A percentile compares a stretch with the other conserved stretches of the same genome.
Conservation (phyloP, 2,329 filamentous ascomycete species). For the Cytospora schulzeri region DNA sequence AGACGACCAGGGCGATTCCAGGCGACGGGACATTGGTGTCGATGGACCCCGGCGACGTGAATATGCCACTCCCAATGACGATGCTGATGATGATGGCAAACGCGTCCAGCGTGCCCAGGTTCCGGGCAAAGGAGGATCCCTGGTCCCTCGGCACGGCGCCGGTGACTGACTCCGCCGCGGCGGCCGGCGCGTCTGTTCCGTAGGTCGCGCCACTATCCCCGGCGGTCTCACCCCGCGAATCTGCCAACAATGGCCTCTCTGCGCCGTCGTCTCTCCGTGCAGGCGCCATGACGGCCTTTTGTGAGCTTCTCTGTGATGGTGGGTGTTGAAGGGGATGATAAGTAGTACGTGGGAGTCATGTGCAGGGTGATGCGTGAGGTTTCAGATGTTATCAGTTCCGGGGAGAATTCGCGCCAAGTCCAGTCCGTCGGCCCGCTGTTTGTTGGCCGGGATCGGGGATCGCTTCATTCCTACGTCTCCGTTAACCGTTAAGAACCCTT, state of each 20-base stretch:
- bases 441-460: neutral
- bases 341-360: neutral
- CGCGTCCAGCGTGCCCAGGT: constrained; percentile 50
- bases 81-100: constrained; percentile 65
- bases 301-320: no score
- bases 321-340: neutral
- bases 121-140: constrained; percentile 42
- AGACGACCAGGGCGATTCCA: constrained; percentile 58
- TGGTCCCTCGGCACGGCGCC: constrained; percentile 15
- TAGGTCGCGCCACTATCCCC: constrained; percentile 1
- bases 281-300: constrained; percentile 11
- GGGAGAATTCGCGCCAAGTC: neutral
- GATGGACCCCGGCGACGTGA: constrained; percentile 65
- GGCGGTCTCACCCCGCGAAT: neutral
- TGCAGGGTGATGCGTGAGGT: neutral
- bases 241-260: constrained; percentile 11
- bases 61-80: constrained; percentile 66
- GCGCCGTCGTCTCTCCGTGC: constrained; percentile 2
- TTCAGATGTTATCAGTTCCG: neutral
- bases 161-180: constrained; percentile 1
- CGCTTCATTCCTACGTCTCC: neutral
- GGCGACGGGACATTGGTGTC: constrained; percentile 66
- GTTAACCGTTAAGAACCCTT: no score
- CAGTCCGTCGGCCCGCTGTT: neutral
- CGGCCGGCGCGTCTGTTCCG: constrained; percentile 4